A percentile compares a stretch with the other conserved stretches of the same genome.
These are phyloP conservation scores for Blastocystis sp. DNA, from an alignment of 352 stramenopile genomes.

Conservation along the genomic window DNA sequence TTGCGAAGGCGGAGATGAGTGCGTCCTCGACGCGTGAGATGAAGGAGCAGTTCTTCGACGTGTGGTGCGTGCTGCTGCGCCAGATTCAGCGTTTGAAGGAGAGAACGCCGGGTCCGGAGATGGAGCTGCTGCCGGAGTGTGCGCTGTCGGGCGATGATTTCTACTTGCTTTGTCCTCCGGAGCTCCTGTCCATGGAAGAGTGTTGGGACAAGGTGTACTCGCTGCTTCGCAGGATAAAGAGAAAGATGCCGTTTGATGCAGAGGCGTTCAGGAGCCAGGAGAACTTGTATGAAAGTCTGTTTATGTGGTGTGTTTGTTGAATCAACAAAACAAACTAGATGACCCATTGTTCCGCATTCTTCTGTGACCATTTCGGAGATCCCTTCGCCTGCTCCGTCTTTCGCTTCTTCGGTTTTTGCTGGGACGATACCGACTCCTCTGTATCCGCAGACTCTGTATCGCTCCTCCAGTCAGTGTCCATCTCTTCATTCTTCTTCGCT, in stretches of 20 bases:
- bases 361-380: no score
- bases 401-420: no score
- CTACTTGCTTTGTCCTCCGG: slow-evolving; percentile 13
- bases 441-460: not conserved
- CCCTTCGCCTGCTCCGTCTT: no score
- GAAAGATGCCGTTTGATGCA: not conserved
- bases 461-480: not conserved
- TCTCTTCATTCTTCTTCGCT: not conserved
- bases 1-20: not conserved
- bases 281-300: not conserved
- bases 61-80: not conserved
- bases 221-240: not conserved
- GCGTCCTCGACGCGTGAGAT: not conserved
- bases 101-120: not conserved
- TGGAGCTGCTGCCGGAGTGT: not conserved
- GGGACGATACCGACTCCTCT: no score
- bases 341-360: no score
- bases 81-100: not conserved
- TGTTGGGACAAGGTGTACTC: not conserved
- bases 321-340: not conserved
- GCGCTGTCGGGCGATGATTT: slow-evolving; percentile 37
- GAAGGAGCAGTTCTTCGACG: not conserved
- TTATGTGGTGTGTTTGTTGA: not conserved
- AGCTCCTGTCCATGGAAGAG: not conserved
- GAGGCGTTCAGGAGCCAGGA: not conserved